These are phyloP conservation scores for Collybia sp. DNA, from an alignment of 768 basidiomycete species.

Conservation along the genomic window DNA sequence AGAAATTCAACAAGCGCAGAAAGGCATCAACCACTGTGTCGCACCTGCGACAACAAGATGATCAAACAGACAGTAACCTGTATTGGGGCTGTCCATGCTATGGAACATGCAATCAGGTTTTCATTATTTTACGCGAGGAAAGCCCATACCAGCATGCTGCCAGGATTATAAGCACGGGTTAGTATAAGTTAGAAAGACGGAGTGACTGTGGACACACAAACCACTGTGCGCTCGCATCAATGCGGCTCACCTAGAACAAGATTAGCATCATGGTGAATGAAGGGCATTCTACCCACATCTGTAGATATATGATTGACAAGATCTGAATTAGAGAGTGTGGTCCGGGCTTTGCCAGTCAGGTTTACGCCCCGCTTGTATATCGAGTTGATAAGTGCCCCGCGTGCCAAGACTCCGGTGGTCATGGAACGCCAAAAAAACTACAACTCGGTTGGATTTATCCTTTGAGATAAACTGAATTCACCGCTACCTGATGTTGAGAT, in stretches of 20 bases:
- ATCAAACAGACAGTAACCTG: constrained; percentile 57
- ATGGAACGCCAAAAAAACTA: constrained; percentile 73
- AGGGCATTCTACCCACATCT: constrained; percentile 40
- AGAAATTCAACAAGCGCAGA: neutral
- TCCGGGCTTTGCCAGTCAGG: constrained; percentile 63
- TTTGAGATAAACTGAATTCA: neutral
- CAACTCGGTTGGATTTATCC: constrained; percentile 1
- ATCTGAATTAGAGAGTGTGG: constrained; percentile 54
- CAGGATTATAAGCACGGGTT: neutral
- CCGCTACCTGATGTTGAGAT: constrained; percentile 54
- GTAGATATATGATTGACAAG: constrained; percentile 61
- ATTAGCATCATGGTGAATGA: too few relatives aligned
- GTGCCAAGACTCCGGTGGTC: constrained; percentile 58
- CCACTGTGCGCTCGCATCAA: constrained; percentile 66
- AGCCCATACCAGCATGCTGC: constrained; percentile 35
- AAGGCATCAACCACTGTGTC: neutral
- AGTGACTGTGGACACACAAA: constrained; percentile 42
- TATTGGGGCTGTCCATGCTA: constrained; percentile 65
- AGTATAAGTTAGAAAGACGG: neutral
- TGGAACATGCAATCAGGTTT: neutral
- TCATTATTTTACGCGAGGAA: neutral
- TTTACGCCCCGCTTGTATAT: constrained; percentile 68
- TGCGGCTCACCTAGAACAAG: constrained; percentile 39
- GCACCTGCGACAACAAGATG: constrained; percentile 55
- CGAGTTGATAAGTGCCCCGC: constrained; percentile 62